Base-by-base conservation (phyloP, 139 green algal genomes). In the Trebouxia sp. region DNA sequence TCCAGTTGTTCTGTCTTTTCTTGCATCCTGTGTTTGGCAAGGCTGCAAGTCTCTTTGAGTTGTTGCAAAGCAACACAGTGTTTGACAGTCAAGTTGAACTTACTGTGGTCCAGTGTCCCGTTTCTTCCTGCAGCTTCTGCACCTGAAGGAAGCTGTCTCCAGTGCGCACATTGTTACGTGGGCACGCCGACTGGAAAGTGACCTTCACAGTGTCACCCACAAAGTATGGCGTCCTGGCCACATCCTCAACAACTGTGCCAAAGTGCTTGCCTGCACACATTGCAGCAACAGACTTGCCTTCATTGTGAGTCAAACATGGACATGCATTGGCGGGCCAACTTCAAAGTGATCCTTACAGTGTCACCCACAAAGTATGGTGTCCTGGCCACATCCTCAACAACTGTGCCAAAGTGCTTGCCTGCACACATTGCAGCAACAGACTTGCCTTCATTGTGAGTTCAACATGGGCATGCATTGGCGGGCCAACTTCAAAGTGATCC, bases 61-160 rank as follows among this genome's bases (percentile, higher is more conserved):
- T n/a, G n/a, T n/a, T n/a, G n/a, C n/a, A n/a, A n/a, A n/a, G n/a
- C n/a, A n/a, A n/a, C n/a, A n/a, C n/a, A n/a, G n/a, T n/a, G n/a
- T n/a, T n/a, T n/a, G n/a, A n/a, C n/a, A n/a, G n/a, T n/a, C n/a
- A n/a, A n/a, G n/a, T n/a, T n/a, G n/a, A n/a, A 65, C 75, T 81
- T 26, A 85, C 81, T 62, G 66, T 43, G 22, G 48, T 45, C 81
- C 82, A 85, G 24, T 38, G 12, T 11, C 30, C 53, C 7, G 39
- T 55, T 30, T 38, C 50, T 3, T 56, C 17, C 37, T 78, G 45
- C 53, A 78, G 76, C 14, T 82, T 75, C 87, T 94, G 92, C 65
- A 96, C 91, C 9, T 85, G 65, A 38, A 95, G 75, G 83, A 97
- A 97, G 7, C 88, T 95, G 38, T 84, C 80, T 45, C 88, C 86